Evolutionary conservation across 2,329 filamentous ascomycete genomes (phyloP), one percentile per base, ranked within the genome.

Genomic region (Davidsoniella eucalypti): DNA sequence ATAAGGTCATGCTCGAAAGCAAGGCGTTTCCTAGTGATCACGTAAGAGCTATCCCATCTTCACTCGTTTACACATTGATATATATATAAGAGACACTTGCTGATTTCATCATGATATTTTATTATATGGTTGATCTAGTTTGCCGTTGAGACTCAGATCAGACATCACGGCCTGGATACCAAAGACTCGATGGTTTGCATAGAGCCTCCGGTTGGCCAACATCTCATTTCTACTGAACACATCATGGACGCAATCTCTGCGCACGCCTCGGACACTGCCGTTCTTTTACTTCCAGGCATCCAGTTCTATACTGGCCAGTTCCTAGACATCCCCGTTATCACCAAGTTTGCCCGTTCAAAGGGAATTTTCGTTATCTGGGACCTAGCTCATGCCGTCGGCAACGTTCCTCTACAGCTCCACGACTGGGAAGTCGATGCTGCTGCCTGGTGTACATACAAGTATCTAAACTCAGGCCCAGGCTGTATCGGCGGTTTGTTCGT

Each of bases 381-480:
- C 61, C 78, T 92, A 23, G 87, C 87, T 0, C 87, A 94, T 62
- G 85, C 86, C 0, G 84, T 76, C 18, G 87, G 87, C 29, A 94
- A 94, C 60, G 84, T 93, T 2, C 78, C 83, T 39, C 65, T 94
- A 16, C 66, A 71, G 52, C 71, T 94, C 17, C 87, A 94, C 63
- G 84, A 90, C 58, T 94, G 87, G 87, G 74, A 84, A 56, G 86
- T 93, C 33, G 87, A 94, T 63, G 94, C 94, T 59, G 87, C 88
- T 14, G 84, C 76, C 49, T 94, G 87, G 87, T 94, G 87, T 65
- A 88, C 82, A 16, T 94, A 94, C 72, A 94, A 94, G 67, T 94
- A 94, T 67, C 75, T 94, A 62, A 94, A 94, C 61, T 79, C 80
- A 23, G 87, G 87, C 0, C 86, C 87, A 0, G 87, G 87, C 3